These are phyloP conservation scores for Leishmania gerbilli DNA, from an alignment of 208 protist genomes.

Conservation along the genomic window DNA sequence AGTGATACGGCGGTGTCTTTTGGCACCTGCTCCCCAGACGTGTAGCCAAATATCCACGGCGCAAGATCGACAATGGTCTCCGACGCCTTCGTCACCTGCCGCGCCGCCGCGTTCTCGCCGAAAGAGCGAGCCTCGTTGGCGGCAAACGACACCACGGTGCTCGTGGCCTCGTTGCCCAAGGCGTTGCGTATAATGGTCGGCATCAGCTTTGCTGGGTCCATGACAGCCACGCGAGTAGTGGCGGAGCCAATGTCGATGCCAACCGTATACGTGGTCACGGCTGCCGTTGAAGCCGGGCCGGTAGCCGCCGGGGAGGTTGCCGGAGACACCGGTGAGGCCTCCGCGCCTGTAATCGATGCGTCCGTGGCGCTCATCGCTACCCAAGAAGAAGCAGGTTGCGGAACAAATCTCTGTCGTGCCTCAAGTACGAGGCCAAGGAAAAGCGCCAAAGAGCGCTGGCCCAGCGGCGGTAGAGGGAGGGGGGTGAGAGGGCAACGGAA, in stretches of 20 bases:
- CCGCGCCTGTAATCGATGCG: not conserved
- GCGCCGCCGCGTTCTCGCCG: conserved; percentile 61
- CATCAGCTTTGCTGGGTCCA: conserved; percentile 59
- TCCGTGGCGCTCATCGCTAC: conserved; percentile 14
- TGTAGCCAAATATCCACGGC: conserved; percentile 48
- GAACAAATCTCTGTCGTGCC: not conserved
- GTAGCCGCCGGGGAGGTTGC: conserved; percentile 6
- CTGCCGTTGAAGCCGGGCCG: not conserved
- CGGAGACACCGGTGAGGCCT: conserved; percentile 1
- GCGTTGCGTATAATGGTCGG: conserved; percentile 68
- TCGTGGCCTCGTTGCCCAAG: conserved; percentile 71
- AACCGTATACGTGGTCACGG: conserved; percentile 27
- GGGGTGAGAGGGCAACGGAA: not conserved
- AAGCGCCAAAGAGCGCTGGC: not conserved
- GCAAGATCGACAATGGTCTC: conserved; percentile 62
- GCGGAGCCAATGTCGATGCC: conserved; percentile 68
- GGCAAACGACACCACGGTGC: conserved; percentile 56
- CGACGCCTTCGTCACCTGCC: conserved; percentile 57
- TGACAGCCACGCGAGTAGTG: conserved; percentile 56
- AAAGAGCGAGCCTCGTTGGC: conserved; percentile 54
- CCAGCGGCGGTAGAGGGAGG: not conserved
- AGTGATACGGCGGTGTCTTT: conserved; percentile 17
- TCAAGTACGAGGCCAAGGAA: not conserved
- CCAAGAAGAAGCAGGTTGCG: not conserved
- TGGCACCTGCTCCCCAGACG: conserved; percentile 16